phyloP scores from a whole-genome alignment of 306 rosid species.

The Quercus aquifolioides region DNA sequence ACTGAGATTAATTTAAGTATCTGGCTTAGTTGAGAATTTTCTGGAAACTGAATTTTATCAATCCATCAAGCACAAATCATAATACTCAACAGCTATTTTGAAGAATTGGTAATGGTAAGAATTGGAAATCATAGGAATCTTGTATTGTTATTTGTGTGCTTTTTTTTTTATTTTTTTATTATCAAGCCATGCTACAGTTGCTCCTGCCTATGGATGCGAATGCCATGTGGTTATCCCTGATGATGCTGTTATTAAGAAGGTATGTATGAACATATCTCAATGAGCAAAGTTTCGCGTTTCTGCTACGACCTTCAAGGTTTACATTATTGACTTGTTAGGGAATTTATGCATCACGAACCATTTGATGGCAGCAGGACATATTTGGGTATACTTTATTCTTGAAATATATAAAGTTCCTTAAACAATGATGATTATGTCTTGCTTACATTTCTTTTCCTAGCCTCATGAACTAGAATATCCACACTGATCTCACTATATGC shows the following conservation, averaged over 20 bases:
- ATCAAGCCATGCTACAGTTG: slow-evolving; percentile 65
- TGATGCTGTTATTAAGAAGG: slow-evolving; percentile 91
- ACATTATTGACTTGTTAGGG: background rate
- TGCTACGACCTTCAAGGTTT: background rate
- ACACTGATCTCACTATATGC: background rate
- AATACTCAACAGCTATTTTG: too few relatives aligned
- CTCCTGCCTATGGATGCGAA: slow-evolving; percentile 87
- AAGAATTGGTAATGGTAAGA: background rate
- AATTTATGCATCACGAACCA: background rate
- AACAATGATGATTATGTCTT: background rate
- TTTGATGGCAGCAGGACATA: background rate
- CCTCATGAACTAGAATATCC: background rate
- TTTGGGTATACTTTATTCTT: background rate
- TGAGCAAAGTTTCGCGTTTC: background rate
- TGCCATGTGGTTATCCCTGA: slow-evolving; percentile 90
- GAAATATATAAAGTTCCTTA: background rate
- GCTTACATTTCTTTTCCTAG: background rate
- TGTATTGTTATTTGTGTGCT: too few relatives aligned
- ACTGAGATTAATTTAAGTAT: background rate
- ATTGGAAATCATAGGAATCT: too few relatives aligned
- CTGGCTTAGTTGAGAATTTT: background rate
- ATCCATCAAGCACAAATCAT: background rate
- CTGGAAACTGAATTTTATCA: background rate
- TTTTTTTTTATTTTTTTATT: background rate
- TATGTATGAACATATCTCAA: slow-evolving; percentile 10